phyloP scores from a whole-genome alignment of 768 basidiomycete species.

The Phylloporus rhodoxanthus region DNA sequence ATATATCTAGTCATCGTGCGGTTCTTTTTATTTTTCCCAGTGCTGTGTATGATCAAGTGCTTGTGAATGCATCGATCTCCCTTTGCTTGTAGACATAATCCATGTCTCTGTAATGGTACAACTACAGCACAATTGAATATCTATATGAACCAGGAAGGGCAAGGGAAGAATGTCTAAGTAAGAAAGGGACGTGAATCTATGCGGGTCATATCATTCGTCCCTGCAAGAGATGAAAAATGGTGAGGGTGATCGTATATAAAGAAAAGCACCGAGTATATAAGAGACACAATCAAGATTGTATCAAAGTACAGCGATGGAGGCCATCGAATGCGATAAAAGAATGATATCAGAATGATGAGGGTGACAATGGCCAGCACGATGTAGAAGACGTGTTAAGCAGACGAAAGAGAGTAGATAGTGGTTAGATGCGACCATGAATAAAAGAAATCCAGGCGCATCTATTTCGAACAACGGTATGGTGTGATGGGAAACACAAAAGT shows the following conservation, averaged over 20 bases:
- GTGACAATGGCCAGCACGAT: neutral
- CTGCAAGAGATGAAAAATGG: slow-evolving; percentile 1
- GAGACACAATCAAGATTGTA: slow-evolving; percentile 9
- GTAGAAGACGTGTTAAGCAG: slow-evolving; percentile 2
- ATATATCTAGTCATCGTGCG: slow-evolving; percentile 1
- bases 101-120: slow-evolving; percentile 17
- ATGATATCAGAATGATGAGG: slow-evolving; percentile 11
- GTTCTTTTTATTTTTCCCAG: neutral
- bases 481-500: slow-evolving; percentile 7
- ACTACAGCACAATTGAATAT: slow-evolving; percentile 11
- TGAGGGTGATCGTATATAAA: neutral
- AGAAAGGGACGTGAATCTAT: slow-evolving; percentile 6
- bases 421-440: neutral
- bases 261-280: slow-evolving; percentile 1
- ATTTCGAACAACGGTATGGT: slow-evolving; percentile 10
- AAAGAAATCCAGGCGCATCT: slow-evolving; percentile 13
- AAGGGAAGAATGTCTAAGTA: slow-evolving; percentile 6
- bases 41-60: slow-evolving; percentile 6
- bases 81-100: neutral
- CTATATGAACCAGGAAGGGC: slow-evolving; percentile 2
- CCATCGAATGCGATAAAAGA: slow-evolving; percentile 1
- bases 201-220: slow-evolving; percentile 14
- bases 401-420: neutral
- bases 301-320: slow-evolving; percentile 16
- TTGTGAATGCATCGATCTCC: neutral